phyloP scores from a whole-genome alignment of 75 land plant species.

The Selaginella tamariscina region DNA sequence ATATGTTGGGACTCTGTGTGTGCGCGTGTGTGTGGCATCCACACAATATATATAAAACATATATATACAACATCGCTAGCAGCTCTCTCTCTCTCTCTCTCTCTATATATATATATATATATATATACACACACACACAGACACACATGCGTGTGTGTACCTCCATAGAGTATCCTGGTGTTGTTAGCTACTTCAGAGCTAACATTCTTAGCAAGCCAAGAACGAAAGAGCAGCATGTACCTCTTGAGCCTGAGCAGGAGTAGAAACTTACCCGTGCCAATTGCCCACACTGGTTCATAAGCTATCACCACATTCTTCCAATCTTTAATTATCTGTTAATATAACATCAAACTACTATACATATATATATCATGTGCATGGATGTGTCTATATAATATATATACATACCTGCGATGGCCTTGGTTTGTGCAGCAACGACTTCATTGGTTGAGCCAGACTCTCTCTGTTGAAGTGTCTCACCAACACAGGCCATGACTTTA shows the following conservation, averaged over 20 bases:
- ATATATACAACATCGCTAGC: neutral
- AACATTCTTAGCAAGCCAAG: conserved; percentile 55
- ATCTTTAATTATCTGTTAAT: conserved; percentile 50
- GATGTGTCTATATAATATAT: neutral
- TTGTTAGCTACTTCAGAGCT: conserved; percentile 63
- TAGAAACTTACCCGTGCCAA: conserved; percentile 95
- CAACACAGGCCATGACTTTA: conserved; percentile 82
- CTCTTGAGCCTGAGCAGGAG: conserved; percentile 92
- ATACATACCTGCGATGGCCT: conserved; percentile 50
- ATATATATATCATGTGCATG: neutral
- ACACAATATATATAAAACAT: neutral
- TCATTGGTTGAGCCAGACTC: conserved; percentile 59
- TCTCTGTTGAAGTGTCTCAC: conserved; percentile 76
- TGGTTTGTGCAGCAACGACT: conserved; percentile 65
- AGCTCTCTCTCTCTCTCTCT: neutral
- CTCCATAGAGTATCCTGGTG: conserved; percentile 88
- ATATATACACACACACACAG: neutral
- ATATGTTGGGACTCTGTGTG: neutral
- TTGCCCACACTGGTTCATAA: conserved; percentile 97
- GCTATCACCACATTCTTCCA: conserved; percentile 84
- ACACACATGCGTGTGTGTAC: conserved; percentile 17
- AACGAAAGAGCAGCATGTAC: conserved; percentile 69
- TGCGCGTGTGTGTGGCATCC: neutral
- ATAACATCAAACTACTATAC: too few species aligned
- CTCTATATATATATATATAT: too few species aligned